phyloP scores from a whole-genome alignment of 495 filamentous ascomycete species.

The Penicillium odoratum region DNA sequence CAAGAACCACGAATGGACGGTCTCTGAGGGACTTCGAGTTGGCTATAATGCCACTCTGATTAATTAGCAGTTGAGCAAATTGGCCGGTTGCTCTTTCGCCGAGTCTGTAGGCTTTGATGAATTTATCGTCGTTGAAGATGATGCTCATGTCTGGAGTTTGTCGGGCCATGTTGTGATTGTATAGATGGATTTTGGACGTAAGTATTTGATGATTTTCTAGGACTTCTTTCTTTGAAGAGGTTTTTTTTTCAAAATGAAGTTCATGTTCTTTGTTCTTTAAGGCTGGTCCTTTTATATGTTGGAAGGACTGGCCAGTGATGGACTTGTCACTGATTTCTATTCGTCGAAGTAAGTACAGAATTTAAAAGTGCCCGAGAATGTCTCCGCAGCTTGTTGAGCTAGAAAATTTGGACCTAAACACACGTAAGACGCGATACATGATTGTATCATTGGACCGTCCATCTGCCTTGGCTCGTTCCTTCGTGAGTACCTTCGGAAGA shows the following conservation, averaged over 20 bases:
- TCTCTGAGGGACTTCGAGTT: constrained; percentile 21
- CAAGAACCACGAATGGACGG: constrained; percentile 33
- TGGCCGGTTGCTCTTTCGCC: constrained; percentile 34
- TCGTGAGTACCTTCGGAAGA: too few relatives aligned
- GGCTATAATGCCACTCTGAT: constrained; percentile 26
- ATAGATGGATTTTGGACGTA: not conserved
- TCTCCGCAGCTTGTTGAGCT: constrained; percentile 18
- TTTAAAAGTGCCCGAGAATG: constrained; percentile 35
- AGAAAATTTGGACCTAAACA: too few relatives aligned
- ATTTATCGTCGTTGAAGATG: constrained; percentile 31
- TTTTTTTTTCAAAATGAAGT: too few relatives aligned
- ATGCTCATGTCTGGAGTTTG: constrained; percentile 4
- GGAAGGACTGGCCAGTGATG: not conserved
- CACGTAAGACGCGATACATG: too few relatives aligned
- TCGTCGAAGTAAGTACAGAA: not conserved
- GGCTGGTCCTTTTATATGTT: not conserved
- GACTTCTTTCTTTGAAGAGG: not conserved
- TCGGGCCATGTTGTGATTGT: not conserved
- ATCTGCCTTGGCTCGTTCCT: not conserved
- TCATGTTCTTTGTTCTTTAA: too few relatives aligned
- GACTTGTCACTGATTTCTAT: too few relatives aligned
- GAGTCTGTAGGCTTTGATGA: constrained; percentile 31
- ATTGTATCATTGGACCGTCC: not conserved
- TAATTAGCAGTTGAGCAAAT: constrained; percentile 32
- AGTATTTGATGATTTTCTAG: not conserved